phyloP scores from a whole-genome alignment of 352 stramenopile genomes.

The Globisporangium heterothallicum region DNA sequence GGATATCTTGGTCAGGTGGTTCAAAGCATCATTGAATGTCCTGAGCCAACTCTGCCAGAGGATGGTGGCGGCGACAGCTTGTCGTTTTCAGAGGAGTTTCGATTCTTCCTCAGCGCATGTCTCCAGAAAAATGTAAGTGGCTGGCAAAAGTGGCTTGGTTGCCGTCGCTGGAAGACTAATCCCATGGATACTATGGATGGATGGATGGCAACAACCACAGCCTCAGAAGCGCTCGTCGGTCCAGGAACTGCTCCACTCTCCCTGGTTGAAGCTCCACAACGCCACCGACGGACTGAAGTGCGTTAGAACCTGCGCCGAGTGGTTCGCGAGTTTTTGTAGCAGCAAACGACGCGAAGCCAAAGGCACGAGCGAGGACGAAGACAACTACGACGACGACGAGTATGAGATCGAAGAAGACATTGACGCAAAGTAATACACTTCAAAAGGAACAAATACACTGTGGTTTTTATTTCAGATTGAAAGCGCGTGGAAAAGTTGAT shows the following conservation, averaged over 20 bases:
- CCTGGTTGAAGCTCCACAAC: constrained; percentile 54
- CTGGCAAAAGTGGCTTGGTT: too few species aligned
- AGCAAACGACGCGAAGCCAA: neutral
- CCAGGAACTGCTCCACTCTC: constrained; percentile 39
- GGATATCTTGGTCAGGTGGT: constrained; percentile 34
- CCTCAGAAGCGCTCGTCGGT: constrained; percentile 51
- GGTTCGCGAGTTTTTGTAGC: constrained; percentile 22
- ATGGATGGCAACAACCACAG: too few species aligned
- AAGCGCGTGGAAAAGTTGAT: too few species aligned
- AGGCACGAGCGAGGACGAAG: constrained; percentile 5
- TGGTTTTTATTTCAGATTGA: too few species aligned
- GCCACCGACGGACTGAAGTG: constrained; percentile 31
- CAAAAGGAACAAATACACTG: constrained; percentile 12
- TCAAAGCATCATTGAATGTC: constrained; percentile 66
- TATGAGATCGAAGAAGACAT: constrained; percentile 54
- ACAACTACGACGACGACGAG: constrained; percentile 33
- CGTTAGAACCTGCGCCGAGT: constrained; percentile 24
- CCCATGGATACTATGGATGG: too few species aligned
- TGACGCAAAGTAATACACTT: constrained; percentile 11
- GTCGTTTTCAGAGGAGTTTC: constrained; percentile 47
- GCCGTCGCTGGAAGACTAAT: too few species aligned
- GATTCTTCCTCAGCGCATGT: constrained; percentile 49
- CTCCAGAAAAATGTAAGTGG: constrained; percentile 59
- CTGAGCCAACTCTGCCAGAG: constrained; percentile 36
- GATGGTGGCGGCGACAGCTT: constrained; percentile 16